Percentiles rank a stretch among this genome's conserved stretches.
Evolutionary conservation across 345 rosid genomes (phyloP).

Genomic region (Citrus medica): DNA sequence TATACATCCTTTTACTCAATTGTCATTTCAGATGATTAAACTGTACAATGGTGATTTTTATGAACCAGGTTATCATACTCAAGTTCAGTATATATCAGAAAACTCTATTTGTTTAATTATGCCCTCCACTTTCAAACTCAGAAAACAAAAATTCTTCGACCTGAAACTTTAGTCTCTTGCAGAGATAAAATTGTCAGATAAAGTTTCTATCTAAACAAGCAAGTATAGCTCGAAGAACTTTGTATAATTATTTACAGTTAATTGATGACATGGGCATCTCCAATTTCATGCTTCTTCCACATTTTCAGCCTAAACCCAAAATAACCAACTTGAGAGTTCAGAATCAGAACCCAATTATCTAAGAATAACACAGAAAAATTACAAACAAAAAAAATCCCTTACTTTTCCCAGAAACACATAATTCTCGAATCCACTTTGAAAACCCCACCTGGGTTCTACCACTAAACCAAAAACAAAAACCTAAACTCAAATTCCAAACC

Average conservation of each 20-base stretch:
- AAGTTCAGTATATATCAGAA: background rate
- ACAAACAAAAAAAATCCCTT: background rate
- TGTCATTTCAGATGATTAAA: background rate
- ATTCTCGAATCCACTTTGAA: background rate
- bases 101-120: background rate
- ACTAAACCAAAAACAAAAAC: background rate
- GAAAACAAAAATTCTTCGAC: background rate
- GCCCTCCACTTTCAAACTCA: background rate
- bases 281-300: background rate
- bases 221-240: background rate
- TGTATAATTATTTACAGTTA: background rate
- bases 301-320: background rate
- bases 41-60: background rate
- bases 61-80: background rate
- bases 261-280: background rate
- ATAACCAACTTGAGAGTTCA: background rate
- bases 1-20: too few species aligned
- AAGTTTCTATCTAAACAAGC: background rate
- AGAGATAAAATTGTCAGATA: background rate
- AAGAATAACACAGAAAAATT: background rate
- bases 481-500: slow-evolving; percentile 1
- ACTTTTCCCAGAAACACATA: background rate
- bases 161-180: background rate
- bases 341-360: background rate
- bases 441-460: background rate